phyloP scores from a whole-genome alignment of 1,284 basidiomycete genomes.

The Coniferiporia sulphurascens region DNA sequence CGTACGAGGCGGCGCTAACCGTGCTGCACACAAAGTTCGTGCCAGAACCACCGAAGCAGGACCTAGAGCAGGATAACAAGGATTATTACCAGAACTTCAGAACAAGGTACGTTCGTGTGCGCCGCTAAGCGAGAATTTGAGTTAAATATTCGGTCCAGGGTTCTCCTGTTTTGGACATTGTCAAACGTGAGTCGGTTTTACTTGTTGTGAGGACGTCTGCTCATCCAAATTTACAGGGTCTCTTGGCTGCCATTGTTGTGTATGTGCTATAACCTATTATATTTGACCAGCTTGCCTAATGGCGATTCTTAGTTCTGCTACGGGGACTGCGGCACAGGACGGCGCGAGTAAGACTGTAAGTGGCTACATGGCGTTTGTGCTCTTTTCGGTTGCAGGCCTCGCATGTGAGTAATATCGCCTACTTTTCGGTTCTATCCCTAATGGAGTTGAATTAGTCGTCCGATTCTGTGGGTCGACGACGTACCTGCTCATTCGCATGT shows the following conservation, averaged over 20 bases:
- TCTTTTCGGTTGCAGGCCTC: conserved; percentile 82
- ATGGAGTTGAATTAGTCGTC: conserved; percentile 46
- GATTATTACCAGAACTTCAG: conserved; percentile 88
- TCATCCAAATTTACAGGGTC: conserved; percentile 39
- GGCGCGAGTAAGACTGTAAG: conserved; percentile 52
- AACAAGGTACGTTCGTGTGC: conserved; percentile 58
- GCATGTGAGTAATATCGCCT: conserved; percentile 53
- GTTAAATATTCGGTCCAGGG: conserved; percentile 28
- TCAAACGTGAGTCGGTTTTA: conserved; percentile 53
- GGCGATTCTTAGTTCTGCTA: conserved; percentile 40
- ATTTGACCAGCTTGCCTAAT: background rate
- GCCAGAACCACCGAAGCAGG: conserved; percentile 57
- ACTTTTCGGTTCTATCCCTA: background rate
- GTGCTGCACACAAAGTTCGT: conserved; percentile 72
- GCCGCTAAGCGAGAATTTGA: background rate
- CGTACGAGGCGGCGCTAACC: conserved; percentile 82
- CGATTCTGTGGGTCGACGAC: conserved; percentile 76
- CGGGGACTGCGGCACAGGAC: conserved; percentile 37
- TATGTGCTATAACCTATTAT: conserved; percentile 32
- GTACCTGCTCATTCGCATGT: conserved; percentile 77
- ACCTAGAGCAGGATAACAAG: conserved; percentile 72
- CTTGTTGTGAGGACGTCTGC: conserved; percentile 13
- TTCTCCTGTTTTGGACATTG: conserved; percentile 79
- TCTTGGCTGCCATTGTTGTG: conserved; percentile 71
- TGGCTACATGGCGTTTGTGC: conserved; percentile 77